phyloP scores from a whole-genome alignment of 1,284 basidiomycete species.

The Mycena sp. region DNA sequence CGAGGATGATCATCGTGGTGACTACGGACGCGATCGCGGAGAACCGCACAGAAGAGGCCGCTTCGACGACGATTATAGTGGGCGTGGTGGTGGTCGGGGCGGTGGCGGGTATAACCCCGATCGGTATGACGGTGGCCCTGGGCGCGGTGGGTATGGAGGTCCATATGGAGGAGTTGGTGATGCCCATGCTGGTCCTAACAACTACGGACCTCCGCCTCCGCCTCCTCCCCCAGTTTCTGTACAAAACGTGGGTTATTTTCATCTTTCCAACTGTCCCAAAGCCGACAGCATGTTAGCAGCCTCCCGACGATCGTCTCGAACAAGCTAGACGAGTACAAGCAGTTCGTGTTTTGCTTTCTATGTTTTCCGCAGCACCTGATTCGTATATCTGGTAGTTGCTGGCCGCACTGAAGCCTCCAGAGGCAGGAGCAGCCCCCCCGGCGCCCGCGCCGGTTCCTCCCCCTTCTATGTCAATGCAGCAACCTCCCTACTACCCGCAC shows the following conservation, averaged over 20 bases:
- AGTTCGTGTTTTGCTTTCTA: slow-evolving; percentile 42
- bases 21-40: slow-evolving; percentile 22
- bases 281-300: slow-evolving; percentile 31
- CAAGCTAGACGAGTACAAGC: slow-evolving; percentile 86
- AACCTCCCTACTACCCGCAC: slow-evolving; percentile 56
- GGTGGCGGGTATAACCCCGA: slow-evolving; percentile 26
- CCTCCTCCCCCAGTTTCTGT: slow-evolving; percentile 36
- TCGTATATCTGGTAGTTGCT: slow-evolving; percentile 56
- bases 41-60: slow-evolving; percentile 44
- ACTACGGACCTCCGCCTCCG: slow-evolving; percentile 32
- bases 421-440: slow-evolving; percentile 44
- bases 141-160: background rate
- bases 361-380: slow-evolving; percentile 14
- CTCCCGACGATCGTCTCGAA: slow-evolving; percentile 75
- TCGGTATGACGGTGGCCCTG: slow-evolving; percentile 15
- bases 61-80: slow-evolving; percentile 49
- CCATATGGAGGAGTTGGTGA: slow-evolving; percentile 1
- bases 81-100: slow-evolving; percentile 38
- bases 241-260: slow-evolving; percentile 7
- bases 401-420: slow-evolving; percentile 77
- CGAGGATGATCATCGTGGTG: slow-evolving; percentile 52
- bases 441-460: slow-evolving; percentile 45
- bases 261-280: background rate
- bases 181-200: slow-evolving; percentile 18
- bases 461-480: slow-evolving; percentile 40